These are phyloP conservation scores for Neurospora sp. DNA, from an alignment of 495 filamentous ascomycete genomes.

Conservation along the genomic window DNA sequence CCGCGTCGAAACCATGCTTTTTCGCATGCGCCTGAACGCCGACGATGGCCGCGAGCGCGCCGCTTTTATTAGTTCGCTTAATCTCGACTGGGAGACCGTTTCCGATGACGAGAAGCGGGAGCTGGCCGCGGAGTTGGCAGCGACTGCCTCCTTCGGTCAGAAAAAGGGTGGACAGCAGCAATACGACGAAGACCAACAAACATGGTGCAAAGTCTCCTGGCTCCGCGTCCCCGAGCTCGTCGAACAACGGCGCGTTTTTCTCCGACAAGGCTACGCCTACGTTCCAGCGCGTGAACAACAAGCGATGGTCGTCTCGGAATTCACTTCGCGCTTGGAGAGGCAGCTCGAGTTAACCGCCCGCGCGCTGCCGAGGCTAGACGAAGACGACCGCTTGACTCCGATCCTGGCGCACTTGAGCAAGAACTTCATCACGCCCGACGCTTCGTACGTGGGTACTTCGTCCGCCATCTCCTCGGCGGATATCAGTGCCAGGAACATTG, in stretches of 20 bases:
- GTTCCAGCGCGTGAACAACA: constrained; percentile 79
- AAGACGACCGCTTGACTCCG: constrained; percentile 90
- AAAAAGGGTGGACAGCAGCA: background rate
- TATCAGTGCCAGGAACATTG: constrained; percentile 70
- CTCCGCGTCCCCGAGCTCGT: constrained; percentile 84
- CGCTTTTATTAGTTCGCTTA: constrained; percentile 67
- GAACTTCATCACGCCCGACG: constrained; percentile 85
- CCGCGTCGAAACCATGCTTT: constrained; percentile 79
- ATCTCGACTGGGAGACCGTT: constrained; percentile 69
- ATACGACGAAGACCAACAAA: constrained; percentile 35
- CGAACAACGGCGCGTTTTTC: constrained; percentile 62
- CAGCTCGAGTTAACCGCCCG: constrained; percentile 82
- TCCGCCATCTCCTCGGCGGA: constrained; percentile 47
- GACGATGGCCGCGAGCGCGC: constrained; percentile 61
- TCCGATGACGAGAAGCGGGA: constrained; percentile 59
- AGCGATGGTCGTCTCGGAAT: constrained; percentile 83
- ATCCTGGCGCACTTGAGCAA: constrained; percentile 88
- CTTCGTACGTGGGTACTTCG: constrained; percentile 52
- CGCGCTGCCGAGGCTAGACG: constrained; percentile 83
- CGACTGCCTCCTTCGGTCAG: constrained; percentile 11
- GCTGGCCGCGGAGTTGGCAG: constrained; percentile 34
- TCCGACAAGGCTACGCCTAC: constrained; percentile 79
- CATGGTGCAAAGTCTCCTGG: constrained; percentile 95
- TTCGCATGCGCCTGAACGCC: constrained; percentile 63
- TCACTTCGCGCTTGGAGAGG: constrained; percentile 63